Evolutionary conservation across 2,329 filamentous ascomycete genomes (phyloP).

Genomic region (Colletotrichum sp.): DNA sequence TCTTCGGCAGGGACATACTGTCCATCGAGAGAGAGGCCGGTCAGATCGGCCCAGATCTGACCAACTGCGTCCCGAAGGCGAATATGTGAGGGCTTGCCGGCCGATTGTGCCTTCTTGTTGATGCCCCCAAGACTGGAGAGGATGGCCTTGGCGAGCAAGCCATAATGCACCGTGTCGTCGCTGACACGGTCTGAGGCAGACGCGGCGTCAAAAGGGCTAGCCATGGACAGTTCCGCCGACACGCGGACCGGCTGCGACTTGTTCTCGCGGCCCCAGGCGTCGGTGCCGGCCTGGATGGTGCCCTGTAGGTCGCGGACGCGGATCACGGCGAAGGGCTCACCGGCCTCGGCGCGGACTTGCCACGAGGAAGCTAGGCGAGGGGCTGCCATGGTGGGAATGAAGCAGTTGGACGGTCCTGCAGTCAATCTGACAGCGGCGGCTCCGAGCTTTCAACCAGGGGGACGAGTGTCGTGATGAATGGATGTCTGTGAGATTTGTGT

Average conservation of each 20-base stretch:
- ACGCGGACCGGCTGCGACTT: conserved; percentile 68
- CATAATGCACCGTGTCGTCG: conserved; percentile 78
- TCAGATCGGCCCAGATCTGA: conserved; percentile 36
- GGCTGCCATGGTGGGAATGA: not conserved
- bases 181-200: conserved; percentile 65
- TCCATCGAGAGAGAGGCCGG: conserved; percentile 26
- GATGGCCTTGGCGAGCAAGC: conserved; percentile 70
- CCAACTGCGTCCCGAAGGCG: conserved; percentile 33
- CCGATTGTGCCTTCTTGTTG: not conserved
- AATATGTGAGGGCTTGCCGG: not conserved
- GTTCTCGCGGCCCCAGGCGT: conserved; percentile 69
- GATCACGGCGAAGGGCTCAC: conserved; percentile 58
- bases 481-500: not conserved
- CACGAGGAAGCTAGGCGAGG: conserved; percentile 28
- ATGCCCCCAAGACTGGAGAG: conserved; percentile 47
- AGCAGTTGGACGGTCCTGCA: not conserved
- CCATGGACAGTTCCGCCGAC: conserved; percentile 64
- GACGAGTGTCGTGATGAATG: not conserved
- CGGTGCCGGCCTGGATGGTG: conserved; percentile 60
- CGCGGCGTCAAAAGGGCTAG: conserved; percentile 60
- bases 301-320: conserved; percentile 67
- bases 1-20: conserved; percentile 3
- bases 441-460: not conserved
- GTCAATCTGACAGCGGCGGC: not conserved
- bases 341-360: conserved; percentile 42